These are phyloP conservation scores for Spencermartinsiella europaea DNA, from an alignment of 805 yeast species.

Conservation along the genomic window DNA sequence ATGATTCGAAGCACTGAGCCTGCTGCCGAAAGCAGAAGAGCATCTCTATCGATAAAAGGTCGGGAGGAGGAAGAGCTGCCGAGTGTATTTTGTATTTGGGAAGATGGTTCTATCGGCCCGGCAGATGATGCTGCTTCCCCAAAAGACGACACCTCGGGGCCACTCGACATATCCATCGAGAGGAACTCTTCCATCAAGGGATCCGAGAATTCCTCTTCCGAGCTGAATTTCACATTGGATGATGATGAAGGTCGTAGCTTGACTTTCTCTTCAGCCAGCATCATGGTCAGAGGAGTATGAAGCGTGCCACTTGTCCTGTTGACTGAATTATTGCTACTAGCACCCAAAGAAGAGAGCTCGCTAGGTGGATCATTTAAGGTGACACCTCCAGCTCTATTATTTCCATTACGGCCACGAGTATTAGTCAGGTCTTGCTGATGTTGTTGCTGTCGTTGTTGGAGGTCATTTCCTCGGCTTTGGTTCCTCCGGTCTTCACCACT, in stretches of 20 bases:
- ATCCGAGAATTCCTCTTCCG: conserved; percentile 1
- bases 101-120: neutral
- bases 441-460: neutral
- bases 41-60: conserved; percentile 10
- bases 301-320: conserved; percentile 12
- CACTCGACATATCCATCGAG: neutral
- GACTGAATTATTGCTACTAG: neutral
- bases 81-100: no score
- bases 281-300: conserved; percentile 18
- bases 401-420: no score
- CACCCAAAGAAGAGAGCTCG: neutral
- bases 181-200: conserved; percentile 5
- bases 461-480: neutral
- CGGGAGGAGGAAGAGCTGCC: neutral
- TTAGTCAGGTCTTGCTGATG: no score
- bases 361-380: neutral
- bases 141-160: neutral
- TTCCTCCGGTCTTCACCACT: neutral
- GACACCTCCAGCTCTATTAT: no score
- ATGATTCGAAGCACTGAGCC: conserved; percentile 26
- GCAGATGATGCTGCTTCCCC: neutral
- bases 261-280: conserved; percentile 18
- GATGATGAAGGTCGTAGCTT: neutral
- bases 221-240: neutral
- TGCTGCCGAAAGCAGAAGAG: conserved; percentile 26